Evolutionary conservation across 805 yeast species (phyloP).

Genomic region (Jamesozyma hellenica): DNA sequence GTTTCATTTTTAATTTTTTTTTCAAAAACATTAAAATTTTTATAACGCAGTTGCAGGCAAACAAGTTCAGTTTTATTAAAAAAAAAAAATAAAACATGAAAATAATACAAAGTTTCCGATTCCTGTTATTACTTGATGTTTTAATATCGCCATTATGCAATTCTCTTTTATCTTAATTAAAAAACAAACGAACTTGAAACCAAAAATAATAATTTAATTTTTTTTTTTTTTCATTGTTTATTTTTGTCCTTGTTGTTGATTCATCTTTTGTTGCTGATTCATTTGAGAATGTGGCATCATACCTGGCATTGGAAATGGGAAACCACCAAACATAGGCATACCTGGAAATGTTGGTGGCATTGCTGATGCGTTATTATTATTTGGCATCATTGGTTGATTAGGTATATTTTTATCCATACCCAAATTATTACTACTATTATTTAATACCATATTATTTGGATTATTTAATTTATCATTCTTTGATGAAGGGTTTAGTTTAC

Average conservation of each 20-base stretch:
- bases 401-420: not conserved
- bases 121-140: too few species aligned
- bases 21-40: too few species aligned
- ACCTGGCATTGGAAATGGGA: conserved; percentile 30
- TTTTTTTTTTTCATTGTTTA: not conserved
- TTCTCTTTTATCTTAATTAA: too few species aligned
- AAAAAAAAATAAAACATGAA: too few species aligned
- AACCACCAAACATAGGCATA: conserved; percentile 29
- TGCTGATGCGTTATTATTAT: not conserved
- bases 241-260: conserved; percentile 3
- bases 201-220: too few species aligned
- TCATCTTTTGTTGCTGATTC: conserved; percentile 19
- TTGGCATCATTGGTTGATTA: not conserved
- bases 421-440: not conserved
- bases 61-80: too few species aligned
- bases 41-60: too few species aligned
- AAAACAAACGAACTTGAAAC: too few species aligned
- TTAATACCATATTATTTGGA: conserved; percentile 1
- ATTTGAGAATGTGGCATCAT: conserved; percentile 31
- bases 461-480: conserved; percentile 8
- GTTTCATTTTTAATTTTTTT: too few species aligned
- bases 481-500: conserved; percentile 32
- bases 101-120: too few species aligned
- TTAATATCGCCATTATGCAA: too few species aligned
- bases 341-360: conserved; percentile 26